These are phyloP conservation scores for Rubroshorea leprosula DNA, from an alignment of 345 rosid genomes.

Conservation along the genomic window DNA sequence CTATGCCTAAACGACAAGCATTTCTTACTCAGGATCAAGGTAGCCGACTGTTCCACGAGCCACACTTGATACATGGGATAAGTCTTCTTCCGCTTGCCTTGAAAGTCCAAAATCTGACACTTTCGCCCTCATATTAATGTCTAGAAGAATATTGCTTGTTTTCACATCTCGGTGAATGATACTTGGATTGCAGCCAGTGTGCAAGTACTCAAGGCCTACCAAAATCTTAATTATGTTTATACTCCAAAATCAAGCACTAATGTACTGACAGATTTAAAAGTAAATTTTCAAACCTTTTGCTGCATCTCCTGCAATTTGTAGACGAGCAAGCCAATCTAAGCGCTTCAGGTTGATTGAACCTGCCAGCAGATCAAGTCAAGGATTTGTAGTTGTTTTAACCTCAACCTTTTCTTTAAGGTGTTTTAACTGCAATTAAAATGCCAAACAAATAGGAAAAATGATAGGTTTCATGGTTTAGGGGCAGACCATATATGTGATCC, in stretches of 20 bases:
- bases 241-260: constrained; percentile 6
- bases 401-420: too few species aligned
- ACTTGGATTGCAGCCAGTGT: constrained; percentile 88
- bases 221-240: constrained; percentile 31
- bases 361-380: constrained; percentile 21
- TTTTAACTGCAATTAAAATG: background rate
- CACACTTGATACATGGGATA: constrained; percentile 87
- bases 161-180: constrained; percentile 97
- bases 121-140: constrained; percentile 91
- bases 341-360: constrained; percentile 56
- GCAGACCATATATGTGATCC: constrained; percentile 75
- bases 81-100: constrained; percentile 85
- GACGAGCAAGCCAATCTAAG: constrained; percentile 70
- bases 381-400: constrained; percentile 5
- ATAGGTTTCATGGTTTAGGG: background rate
- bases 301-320: constrained; percentile 81
- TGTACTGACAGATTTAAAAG: constrained; percentile 6
- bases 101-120: constrained; percentile 98
- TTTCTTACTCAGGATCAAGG: constrained; percentile 89
- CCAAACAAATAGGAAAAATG: constrained; percentile 1
- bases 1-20: constrained; percentile 1
- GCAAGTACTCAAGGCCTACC: constrained; percentile 97
- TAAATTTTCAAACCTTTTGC: constrained; percentile 68
- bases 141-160: constrained; percentile 88
- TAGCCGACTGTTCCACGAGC: constrained; percentile 94